phyloP scores from a whole-genome alignment of 2,329 filamentous ascomycete genomes.

The Emergomyces orientalis region DNA sequence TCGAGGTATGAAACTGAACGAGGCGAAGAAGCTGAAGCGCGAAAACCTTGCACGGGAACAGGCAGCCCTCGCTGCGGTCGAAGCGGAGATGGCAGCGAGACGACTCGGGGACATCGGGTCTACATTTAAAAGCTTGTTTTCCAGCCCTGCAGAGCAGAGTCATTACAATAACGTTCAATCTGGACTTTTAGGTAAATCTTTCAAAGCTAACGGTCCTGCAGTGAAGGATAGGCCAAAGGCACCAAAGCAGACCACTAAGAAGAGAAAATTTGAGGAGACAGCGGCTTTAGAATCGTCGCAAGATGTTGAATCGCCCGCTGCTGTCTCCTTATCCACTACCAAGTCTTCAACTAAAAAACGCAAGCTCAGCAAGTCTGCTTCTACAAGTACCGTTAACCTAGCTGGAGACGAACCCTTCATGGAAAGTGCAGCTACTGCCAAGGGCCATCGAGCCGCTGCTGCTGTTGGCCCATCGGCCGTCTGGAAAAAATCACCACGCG shows the following conservation, averaged over 20 bases:
- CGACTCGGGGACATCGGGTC: constrained; percentile 31
- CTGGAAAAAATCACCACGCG: constrained; percentile 10
- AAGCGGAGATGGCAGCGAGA: constrained; percentile 31
- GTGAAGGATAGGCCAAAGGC: constrained; percentile 20
- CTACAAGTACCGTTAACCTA: constrained; percentile 13
- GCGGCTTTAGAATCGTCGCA: constrained; percentile 23
- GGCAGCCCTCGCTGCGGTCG: constrained; percentile 36
- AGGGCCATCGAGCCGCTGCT: background rate
- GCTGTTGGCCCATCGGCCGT: constrained; percentile 11
- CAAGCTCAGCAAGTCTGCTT: constrained; percentile 27
- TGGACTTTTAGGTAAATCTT: constrained; percentile 18
- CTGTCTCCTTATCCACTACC: constrained; percentile 17
- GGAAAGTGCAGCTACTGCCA: constrained; percentile 14
- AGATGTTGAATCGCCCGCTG: constrained; percentile 20
- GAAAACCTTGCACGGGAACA: constrained; percentile 42
- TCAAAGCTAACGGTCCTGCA: constrained; percentile 20
- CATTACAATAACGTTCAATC: constrained; percentile 15
- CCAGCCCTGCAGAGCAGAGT: constrained; percentile 20
- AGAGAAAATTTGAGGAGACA: constrained; percentile 48
- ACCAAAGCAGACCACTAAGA: constrained; percentile 27
- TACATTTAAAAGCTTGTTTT: constrained; percentile 30
- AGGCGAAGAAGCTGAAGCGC: constrained; percentile 53
- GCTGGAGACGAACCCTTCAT: constrained; percentile 16
- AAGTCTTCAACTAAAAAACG: constrained; percentile 31
- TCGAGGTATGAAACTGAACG: constrained; percentile 51